These are phyloP conservation scores for Gynostemma pentaphyllum DNA, from an alignment of 306 rosid species.

Conservation along the genomic window DNA sequence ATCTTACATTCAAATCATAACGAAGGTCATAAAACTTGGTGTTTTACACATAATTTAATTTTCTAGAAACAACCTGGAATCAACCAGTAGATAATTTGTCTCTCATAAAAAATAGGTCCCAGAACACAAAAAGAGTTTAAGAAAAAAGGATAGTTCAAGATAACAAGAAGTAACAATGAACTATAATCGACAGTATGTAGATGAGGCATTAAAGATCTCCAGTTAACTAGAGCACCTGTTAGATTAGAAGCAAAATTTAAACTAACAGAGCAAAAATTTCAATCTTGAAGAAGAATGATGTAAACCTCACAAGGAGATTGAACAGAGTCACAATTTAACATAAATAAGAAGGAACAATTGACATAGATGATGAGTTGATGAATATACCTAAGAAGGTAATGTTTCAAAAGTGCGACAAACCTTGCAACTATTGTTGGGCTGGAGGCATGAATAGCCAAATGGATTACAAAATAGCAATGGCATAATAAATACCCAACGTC, in stretches of 20 bases:
- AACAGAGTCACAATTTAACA: background rate
- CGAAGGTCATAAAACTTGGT: too few relatives aligned
- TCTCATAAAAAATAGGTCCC: too few relatives aligned
- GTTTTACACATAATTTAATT: background rate
- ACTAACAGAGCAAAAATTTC: too few relatives aligned
- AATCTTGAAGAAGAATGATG: background rate
- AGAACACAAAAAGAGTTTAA: background rate
- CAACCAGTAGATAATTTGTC: too few relatives aligned
- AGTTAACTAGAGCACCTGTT: background rate
- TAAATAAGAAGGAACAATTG: constrained; percentile 9
- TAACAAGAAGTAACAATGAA: background rate
- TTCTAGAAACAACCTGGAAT: too few relatives aligned
- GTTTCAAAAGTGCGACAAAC: constrained; percentile 89
- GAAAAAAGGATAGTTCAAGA: background rate
- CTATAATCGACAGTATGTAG: background rate
- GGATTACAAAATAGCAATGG: constrained; percentile 12
- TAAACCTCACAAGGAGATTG: background rate
- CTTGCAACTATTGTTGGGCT: constrained; percentile 96
- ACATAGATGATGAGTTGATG: constrained; percentile 2
- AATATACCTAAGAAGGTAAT: constrained; percentile 81
- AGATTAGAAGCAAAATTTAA: background rate
- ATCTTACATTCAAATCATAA: too few relatives aligned
- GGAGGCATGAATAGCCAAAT: constrained; percentile 33
- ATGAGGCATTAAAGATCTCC: background rate
- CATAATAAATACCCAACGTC: background rate